Percentiles rank a stretch among this genome's conserved stretches.
phyloP scores from a whole-genome alignment of 1,284 basidiomycete species.

The Mycosarcoma mackinlayi region DNA sequence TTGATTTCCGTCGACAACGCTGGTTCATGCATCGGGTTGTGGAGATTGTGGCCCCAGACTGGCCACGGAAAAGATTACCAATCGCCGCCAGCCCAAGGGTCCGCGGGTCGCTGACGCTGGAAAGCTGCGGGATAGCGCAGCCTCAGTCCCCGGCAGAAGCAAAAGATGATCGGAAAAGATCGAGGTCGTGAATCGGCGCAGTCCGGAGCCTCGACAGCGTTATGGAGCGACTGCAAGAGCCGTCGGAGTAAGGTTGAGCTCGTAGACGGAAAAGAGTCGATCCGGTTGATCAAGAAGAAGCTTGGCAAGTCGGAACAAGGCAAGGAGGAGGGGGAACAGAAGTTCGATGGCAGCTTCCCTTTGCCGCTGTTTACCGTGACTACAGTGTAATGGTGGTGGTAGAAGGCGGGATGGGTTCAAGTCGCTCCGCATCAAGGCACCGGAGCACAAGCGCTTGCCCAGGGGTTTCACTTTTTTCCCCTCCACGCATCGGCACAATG shows the following conservation, averaged over 20 bases:
- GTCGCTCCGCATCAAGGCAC: neutral
- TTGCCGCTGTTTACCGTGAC: slow-evolving; percentile 17
- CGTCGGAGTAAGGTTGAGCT: neutral
- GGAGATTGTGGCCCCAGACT: neutral
- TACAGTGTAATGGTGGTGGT: slow-evolving; percentile 1
- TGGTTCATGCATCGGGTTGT: slow-evolving; percentile 7
- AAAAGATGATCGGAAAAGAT: slow-evolving; percentile 4
- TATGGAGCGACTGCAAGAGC: neutral
- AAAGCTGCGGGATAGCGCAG: neutral
- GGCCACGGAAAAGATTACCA: too few relatives aligned
- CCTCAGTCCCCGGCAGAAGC: neutral
- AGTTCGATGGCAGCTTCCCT: neutral
- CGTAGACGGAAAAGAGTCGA: slow-evolving; percentile 19
- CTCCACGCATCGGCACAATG: too few relatives aligned
- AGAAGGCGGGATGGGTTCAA: too few relatives aligned
- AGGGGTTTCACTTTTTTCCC: slow-evolving; percentile 31
- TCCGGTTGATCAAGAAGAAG: slow-evolving; percentile 2
- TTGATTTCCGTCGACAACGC: neutral
- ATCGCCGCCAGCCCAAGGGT: too few relatives aligned
- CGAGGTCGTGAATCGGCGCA: slow-evolving; percentile 14
- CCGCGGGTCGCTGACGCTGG: too few relatives aligned
- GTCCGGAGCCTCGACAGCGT: neutral
- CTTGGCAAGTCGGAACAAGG: neutral
- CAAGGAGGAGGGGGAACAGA: neutral
- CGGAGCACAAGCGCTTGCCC: too few relatives aligned